Conservation (phyloP, 768 basidiomycete genomes). For the Russula sp. region DNA sequence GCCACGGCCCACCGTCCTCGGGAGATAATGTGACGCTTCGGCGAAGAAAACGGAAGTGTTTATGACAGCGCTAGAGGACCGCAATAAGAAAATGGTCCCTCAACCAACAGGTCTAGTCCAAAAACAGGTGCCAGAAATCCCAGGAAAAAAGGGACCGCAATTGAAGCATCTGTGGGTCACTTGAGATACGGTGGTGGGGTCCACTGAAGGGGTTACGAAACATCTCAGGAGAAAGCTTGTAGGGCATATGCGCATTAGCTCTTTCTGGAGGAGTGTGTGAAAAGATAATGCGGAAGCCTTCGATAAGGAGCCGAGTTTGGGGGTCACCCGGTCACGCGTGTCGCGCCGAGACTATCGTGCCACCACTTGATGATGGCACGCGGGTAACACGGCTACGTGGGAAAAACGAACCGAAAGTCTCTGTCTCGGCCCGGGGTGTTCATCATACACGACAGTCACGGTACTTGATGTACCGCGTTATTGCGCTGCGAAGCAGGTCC, state of each 20-base stretch:
- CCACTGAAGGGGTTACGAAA: background rate
- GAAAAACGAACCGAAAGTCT: background rate
- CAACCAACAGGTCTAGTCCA: background rate
- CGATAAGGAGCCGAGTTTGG: background rate
- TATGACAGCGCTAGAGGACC: background rate
- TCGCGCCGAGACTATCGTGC: no score
- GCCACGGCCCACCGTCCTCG: background rate
- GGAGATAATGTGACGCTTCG: background rate
- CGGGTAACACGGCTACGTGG: no score
- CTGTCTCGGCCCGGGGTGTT: background rate
- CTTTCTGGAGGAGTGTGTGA: background rate
- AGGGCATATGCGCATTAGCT: background rate
- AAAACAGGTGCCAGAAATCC: background rate
- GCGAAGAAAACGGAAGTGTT: background rate
- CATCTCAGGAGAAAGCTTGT: background rate
- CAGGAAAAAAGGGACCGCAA: background rate
- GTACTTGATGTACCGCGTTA: constrained; percentile 7
- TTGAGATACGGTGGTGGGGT: background rate
- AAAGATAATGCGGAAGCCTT: background rate
- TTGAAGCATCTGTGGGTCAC: background rate
- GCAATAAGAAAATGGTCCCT: background rate
- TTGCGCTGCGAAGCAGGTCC: constrained; percentile 12
- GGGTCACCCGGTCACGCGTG: no score
- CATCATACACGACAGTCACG: no score
- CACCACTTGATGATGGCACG: no score